These are phyloP conservation scores for Komagataella pastoris DNA, from an alignment of 805 yeast genomes.

Conservation along the genomic window DNA sequence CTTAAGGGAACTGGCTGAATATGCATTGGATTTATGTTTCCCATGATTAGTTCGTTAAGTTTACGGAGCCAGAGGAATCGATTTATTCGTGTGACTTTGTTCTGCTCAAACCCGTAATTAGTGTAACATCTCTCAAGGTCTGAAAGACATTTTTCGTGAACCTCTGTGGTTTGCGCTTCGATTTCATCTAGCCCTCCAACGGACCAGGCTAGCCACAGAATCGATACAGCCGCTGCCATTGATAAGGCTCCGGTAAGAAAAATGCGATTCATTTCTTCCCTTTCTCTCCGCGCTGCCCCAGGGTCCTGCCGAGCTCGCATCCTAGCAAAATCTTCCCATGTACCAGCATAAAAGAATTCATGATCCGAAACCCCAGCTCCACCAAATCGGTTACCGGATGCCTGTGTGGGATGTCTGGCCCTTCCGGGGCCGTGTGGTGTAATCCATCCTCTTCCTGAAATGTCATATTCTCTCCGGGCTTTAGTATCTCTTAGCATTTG, in stretches of 20 bases:
- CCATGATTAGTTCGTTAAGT: constrained; percentile 12
- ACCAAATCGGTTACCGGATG: not conserved
- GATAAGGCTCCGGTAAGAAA: constrained; percentile 12
- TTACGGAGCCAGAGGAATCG: constrained; percentile 46
- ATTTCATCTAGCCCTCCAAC: constrained; percentile 27
- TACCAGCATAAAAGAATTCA: constrained; percentile 47
- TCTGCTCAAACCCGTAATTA: constrained; percentile 39
- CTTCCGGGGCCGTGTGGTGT: constrained; percentile 1
- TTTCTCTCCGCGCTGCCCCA: constrained; percentile 11
- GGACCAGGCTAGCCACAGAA: constrained; percentile 13
- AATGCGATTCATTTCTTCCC: constrained; percentile 15
- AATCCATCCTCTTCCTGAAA: constrained; percentile 31
- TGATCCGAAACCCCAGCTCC: constrained; percentile 7
- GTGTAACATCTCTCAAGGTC: constrained; percentile 27
- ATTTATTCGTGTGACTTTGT: constrained; percentile 34
- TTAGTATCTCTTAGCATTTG: constrained; percentile 33
- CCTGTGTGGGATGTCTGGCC: not conserved
- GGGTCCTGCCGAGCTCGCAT: constrained; percentile 5
- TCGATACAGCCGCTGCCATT: constrained; percentile 14
- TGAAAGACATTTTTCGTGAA: constrained; percentile 25
- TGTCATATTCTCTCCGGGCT: constrained; percentile 31
- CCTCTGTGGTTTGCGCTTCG: constrained; percentile 11
- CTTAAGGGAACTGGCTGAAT: not conserved
- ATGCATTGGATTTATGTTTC: not conserved
- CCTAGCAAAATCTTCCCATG: constrained; percentile 48